These are phyloP conservation scores for Boechera stricta DNA, from an alignment of 345 rosid genomes.

Conservation along the genomic window DNA sequence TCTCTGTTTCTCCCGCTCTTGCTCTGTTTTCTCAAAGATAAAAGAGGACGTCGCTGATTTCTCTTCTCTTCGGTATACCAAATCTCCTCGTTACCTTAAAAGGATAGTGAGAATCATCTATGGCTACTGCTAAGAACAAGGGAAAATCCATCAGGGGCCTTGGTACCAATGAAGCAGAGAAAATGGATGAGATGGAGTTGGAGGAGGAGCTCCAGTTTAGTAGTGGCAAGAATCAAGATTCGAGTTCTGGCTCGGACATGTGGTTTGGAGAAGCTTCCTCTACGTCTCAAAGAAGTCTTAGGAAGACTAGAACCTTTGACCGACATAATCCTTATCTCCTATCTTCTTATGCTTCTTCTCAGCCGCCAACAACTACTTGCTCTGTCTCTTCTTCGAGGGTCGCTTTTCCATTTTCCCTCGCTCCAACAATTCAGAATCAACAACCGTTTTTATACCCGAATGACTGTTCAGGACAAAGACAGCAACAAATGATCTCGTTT, in stretches of 20 bases:
- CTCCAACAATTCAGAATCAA: slow-evolving; percentile 50
- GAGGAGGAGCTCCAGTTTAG: slow-evolving; percentile 50
- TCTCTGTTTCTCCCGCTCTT: slow-evolving; percentile 7
- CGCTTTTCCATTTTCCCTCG: slow-evolving; percentile 61
- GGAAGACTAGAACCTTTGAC: slow-evolving; percentile 70
- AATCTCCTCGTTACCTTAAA: neutral
- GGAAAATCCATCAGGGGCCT: slow-evolving; percentile 59
- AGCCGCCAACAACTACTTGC: slow-evolving; percentile 20
- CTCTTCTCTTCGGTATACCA: slow-evolving; percentile 16
- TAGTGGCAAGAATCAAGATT: slow-evolving; percentile 39
- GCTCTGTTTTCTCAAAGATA: slow-evolving; percentile 24
- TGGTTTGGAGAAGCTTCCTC: slow-evolving; percentile 72
- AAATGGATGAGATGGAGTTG: slow-evolving; percentile 40
- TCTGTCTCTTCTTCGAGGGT: slow-evolving; percentile 50
- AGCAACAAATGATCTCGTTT: slow-evolving; percentile 75
- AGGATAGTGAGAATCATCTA: slow-evolving; percentile 6
- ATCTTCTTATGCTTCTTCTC: slow-evolving; percentile 33
- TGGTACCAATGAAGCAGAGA: slow-evolving; percentile 45
- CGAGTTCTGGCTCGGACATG: slow-evolving; percentile 47
- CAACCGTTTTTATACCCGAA: slow-evolving; percentile 48
- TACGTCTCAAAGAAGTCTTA: slow-evolving; percentile 59
- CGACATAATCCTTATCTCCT: slow-evolving; percentile 47
- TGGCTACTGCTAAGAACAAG: slow-evolving; percentile 32
- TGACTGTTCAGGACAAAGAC: slow-evolving; percentile 47
- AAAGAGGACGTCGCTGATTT: neutral